Base-by-base conservation (phyloP, 2,329 filamentous ascomycete genomes). In the Samsoniella hepiali region DNA sequence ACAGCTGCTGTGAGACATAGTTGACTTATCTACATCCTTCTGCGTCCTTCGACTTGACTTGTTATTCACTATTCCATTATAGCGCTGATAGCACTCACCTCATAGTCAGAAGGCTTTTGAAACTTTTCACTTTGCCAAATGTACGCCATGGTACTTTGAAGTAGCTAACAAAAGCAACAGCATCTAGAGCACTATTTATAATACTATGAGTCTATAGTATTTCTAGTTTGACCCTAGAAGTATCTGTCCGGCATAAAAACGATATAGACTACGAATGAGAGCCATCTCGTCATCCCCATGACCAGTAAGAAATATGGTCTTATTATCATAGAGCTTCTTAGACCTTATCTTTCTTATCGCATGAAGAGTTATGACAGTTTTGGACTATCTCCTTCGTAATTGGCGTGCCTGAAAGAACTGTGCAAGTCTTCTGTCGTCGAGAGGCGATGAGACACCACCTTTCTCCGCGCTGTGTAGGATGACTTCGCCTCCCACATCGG, bases 161-260 rank as follows among this genome's bases (percentile, higher is more conserved):
- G 47, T 51, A 51, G 47, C 47, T 34, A 51, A 51, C 29, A 51
- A 51, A 51, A 51, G 47, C 29, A 51, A 51, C 8, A 47, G 44
- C 44, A 47, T 47, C 44, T 47, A 47, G 22, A 47, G 17, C 3
- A 3, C 44, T 22, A 47, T 47, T 47, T 47, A 47, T 47, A 47
- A 47, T 47, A 47, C 44, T 47, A 47, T 47, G 6, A 8, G 44
- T 47, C 44, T 47, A 47, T 47, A 47, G 44, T 27, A 47, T 27
- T 47, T 47, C 42, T 17, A 47, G 5, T 47, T 47, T 47, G 8
- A 47, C 44, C n/a, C n/a, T 47, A 47, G 44, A 47, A 47, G 44
- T n/a, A 47, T 47, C 44, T 47, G 8, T 22, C 44, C 44, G 3
- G n/a, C 17, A 47, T 47, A 22, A 47, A 3, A 47, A 47, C 17